Evolutionary conservation across 257 asterid species (phyloP).

Genomic region (Scutellaria minor): DNA sequence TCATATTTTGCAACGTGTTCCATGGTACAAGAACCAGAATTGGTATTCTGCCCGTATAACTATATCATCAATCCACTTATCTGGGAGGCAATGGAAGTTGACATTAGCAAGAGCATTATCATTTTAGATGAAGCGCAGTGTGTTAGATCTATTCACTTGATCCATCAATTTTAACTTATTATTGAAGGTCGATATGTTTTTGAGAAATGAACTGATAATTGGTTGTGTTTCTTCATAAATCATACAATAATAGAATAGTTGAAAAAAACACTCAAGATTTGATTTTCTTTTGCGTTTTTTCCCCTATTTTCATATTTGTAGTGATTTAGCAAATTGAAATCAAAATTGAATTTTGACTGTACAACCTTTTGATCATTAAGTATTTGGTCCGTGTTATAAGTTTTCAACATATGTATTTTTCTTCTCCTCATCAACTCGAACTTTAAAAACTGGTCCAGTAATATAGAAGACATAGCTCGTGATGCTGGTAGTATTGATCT

Average conservation of each 20-base stretch:
- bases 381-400: no score
- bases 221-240: slow-evolving; percentile 22
- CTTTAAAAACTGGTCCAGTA: no score
- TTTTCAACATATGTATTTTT: no score
- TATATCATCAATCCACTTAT: slow-evolving; percentile 81
- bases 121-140: slow-evolving; percentile 99
- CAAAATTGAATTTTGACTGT: no score
- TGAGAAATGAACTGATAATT: slow-evolving; percentile 25
- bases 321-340: slow-evolving; percentile 24
- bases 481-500: no score
- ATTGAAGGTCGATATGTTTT: slow-evolving; percentile 17
- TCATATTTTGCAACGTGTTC: slow-evolving; percentile 88
- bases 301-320: slow-evolving; percentile 11
- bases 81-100: slow-evolving; percentile 91
- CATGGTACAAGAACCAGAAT: slow-evolving; percentile 82
- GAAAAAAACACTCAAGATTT: no score
- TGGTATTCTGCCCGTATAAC: slow-evolving; percentile 95
- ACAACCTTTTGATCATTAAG: no score
- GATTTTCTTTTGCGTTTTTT: no score
- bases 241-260: background rate
- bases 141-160: slow-evolving; percentile 44
- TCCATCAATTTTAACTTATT: slow-evolving; percentile 15
- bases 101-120: slow-evolving; percentile 67
- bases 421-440: no score
- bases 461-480: no score